phyloP scores from a whole-genome alignment of 2,329 filamentous ascomycete genomes.

The Trichoderma polysporum region DNA sequence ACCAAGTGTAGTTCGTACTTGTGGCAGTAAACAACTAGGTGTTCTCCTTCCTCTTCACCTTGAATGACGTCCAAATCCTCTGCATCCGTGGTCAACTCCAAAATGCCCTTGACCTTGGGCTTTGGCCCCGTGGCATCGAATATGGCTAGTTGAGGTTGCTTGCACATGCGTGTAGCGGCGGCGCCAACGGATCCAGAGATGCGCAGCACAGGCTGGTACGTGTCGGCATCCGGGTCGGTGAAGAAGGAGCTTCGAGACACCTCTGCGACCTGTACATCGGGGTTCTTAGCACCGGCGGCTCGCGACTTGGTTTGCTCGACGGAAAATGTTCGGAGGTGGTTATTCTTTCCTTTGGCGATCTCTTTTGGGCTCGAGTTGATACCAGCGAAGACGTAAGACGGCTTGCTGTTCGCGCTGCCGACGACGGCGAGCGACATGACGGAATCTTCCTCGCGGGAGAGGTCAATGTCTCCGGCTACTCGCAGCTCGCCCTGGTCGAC shows the following conservation, averaged over 20 bases:
- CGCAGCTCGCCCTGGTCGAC: conserved; percentile 62
- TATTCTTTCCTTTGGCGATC: conserved; percentile 73
- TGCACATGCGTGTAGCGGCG: conserved; percentile 74
- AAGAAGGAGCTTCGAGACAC: conserved; percentile 55
- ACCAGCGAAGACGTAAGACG: conserved; percentile 64
- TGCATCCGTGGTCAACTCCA: conserved; percentile 57
- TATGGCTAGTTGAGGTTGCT: conserved; percentile 73
- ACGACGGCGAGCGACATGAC: conserved; percentile 74
- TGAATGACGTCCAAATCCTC: conserved; percentile 67
- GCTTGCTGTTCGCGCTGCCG: conserved; percentile 58
- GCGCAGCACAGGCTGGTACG: conserved; percentile 60
- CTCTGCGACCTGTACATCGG: conserved; percentile 48
- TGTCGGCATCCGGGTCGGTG: conserved; percentile 46
- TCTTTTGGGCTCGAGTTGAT: conserved; percentile 78
- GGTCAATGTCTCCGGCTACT: conserved; percentile 68
- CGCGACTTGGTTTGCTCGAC: conserved; percentile 47
- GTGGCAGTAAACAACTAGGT: conserved; percentile 75
- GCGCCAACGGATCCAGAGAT: conserved; percentile 68
- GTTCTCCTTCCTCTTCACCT: conserved; percentile 55
- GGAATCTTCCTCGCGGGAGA: conserved; percentile 83
- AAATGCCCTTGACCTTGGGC: conserved; percentile 48
- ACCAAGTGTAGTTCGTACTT: conserved; percentile 72
- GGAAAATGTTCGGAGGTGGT: conserved; percentile 77
- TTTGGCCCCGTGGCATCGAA: conserved; percentile 61
- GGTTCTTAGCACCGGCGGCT: conserved; percentile 31